These are phyloP conservation scores for Solanum chacoense DNA, from an alignment of 305 asterid genomes.

Conservation along the genomic window DNA sequence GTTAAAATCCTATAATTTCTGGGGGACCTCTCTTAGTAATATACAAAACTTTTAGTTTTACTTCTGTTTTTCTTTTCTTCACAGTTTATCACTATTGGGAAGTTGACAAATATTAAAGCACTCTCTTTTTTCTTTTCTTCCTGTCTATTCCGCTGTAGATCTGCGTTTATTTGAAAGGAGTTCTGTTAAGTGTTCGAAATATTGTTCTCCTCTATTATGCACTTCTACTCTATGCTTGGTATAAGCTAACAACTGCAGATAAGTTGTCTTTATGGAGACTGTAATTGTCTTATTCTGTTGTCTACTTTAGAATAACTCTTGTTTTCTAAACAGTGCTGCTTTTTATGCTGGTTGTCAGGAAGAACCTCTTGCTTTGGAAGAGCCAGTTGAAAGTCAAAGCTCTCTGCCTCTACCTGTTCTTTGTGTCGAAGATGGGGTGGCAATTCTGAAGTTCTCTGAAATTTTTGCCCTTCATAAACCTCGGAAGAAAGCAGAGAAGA, in stretches of 20 bases:
- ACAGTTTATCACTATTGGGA: not conserved
- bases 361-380: slow-evolving; percentile 35
- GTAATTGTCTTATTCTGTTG: not conserved
- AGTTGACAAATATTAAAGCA: not conserved
- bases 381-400: slow-evolving; percentile 33
- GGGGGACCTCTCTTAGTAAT: not conserved
- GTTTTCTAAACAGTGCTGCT: not conserved
- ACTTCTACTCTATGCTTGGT: not conserved
- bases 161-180: not conserved
- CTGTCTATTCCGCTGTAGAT: not conserved
- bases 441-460: slow-evolving; percentile 83
- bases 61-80: not conserved
- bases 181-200: not conserved
- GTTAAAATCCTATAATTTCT: not conserved
- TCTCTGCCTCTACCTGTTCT: slow-evolving; percentile 82
- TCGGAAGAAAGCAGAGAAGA: slow-evolving; percentile 48
- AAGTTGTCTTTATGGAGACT: not conserved
- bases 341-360: slow-evolving; percentile 48
- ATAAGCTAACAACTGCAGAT: not conserved
- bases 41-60: not conserved
- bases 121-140: not conserved
- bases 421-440: slow-evolving; percentile 76
- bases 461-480: slow-evolving; percentile 82
- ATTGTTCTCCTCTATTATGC: not conserved
- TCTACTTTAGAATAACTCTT: not conserved